phyloP scores from a whole-genome alignment of 805 yeast species.

The Yamadazyma olivae region DNA sequence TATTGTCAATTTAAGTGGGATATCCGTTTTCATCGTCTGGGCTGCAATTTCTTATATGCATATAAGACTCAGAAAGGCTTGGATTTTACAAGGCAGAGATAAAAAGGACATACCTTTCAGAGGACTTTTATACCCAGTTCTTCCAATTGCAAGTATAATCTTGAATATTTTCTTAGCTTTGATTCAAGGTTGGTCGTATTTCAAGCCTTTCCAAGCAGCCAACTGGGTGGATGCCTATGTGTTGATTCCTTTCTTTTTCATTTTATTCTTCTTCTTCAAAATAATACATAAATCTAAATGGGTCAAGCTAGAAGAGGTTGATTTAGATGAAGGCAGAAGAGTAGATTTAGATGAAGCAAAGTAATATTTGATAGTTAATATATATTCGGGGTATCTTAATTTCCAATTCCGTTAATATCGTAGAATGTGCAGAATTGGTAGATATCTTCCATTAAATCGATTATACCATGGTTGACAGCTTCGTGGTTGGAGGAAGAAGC shows the following conservation, averaged over 20 bases:
- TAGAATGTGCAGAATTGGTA: conserved; percentile 47
- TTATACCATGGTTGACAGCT: conserved; percentile 48
- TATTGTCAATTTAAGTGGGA: conserved; percentile 62
- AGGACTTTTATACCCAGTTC: conserved; percentile 46
- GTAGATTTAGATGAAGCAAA: conserved; percentile 23
- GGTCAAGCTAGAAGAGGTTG: conserved; percentile 43
- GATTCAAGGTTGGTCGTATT: conserved; percentile 65
- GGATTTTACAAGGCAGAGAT: conserved; percentile 35
- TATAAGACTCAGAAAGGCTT: conserved; percentile 49
- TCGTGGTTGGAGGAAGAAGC: conserved; percentile 12
- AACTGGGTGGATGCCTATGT: conserved; percentile 58
- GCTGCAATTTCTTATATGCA: conserved; percentile 56
- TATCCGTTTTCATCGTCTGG: conserved; percentile 69
- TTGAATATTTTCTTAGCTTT: conserved; percentile 52
- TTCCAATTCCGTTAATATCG: conserved; percentile 42
- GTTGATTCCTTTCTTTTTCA: conserved; percentile 53
- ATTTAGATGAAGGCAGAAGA: conserved; percentile 51
- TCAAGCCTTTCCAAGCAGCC: conserved; percentile 52
- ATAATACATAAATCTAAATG: conserved; percentile 38
- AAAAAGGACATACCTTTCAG: conserved; percentile 32
- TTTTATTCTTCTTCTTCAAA: conserved; percentile 38
- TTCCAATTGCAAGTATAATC: conserved; percentile 47
- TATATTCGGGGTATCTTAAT: too few relatives aligned
- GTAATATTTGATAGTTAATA: too few relatives aligned
- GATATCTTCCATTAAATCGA: conserved; percentile 51